Percentiles rank a stretch among this genome's conserved stretches.
Evolutionary conservation across 163 green algal genomes (phyloP).

Genomic region (Scenedesmus sp.): DNA sequence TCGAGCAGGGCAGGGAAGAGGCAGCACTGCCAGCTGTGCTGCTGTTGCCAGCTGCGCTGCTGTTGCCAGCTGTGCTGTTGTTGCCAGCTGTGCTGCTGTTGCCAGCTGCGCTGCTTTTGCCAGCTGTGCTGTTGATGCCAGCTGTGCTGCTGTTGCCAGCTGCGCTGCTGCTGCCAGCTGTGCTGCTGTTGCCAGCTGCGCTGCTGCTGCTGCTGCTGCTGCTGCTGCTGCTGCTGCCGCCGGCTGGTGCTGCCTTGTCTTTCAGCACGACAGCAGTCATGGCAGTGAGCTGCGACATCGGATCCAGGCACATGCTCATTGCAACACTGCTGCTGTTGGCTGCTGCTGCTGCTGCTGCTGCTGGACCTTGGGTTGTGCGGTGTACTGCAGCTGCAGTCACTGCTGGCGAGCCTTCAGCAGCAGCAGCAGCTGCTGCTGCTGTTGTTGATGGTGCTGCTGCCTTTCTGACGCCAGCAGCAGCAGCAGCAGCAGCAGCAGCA

Average conservation of each 20-base stretch:
- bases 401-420: not conserved
- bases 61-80: too few relatives aligned
- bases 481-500: not conserved
- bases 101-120: not conserved
- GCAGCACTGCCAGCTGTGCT: not conserved
- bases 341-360: too few relatives aligned
- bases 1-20: not conserved
- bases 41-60: not conserved
- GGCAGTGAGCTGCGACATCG: not conserved
- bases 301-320: not conserved
- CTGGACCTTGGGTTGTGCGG: not conserved
- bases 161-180: not conserved
- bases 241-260: not conserved
- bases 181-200: not conserved
- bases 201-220: not conserved
- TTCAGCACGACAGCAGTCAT: constrained; percentile 4
- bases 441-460: not conserved
- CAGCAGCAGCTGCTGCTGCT: not conserved
- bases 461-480: not conserved
- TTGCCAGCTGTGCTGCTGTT: not conserved
- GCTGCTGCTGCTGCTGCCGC: not conserved
- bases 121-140: not conserved
- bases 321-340: not conserved
- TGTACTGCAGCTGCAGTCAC: not conserved
- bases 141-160: not conserved